Base-by-base conservation (phyloP, 306 rosid species). In the Lablab purpureus region DNA sequence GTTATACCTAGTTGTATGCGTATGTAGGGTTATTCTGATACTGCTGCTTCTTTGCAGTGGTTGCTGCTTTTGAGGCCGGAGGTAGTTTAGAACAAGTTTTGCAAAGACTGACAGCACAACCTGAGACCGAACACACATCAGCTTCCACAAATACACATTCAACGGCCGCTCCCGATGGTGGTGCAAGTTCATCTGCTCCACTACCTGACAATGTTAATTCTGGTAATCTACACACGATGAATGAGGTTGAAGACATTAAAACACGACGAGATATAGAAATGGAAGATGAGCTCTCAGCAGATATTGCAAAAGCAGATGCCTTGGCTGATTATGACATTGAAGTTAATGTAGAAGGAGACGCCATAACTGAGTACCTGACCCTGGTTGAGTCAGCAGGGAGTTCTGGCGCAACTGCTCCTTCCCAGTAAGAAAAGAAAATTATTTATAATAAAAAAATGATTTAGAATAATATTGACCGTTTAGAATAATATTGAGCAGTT, bases 321-420 rank as follows among this genome's bases (percentile, higher is more conserved):
- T 56, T 80, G 13, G 60, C 78, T 59, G 89, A 86, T 70, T 86
- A 86, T 80, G 89, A 86, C 82, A 80, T 83, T 17, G 89, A 83
- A 72, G 85, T 86, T 67, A 80, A 23, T 27, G 56, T 76, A 18
- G 89, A 86, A 76, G 87, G 89, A 47, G 87, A 83, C 36, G 97
- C 99, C 84, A 86, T 94, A 83, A 74, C 69, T 6, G 95, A 94
- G 90, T 94, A 92, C 84, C 62, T 94, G 81, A 83, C 87, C 67
- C 49, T 92, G 74, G 43, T 94, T 70, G 89, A 86, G 28, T 85
- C 92, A 0, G 83, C 87, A 19, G 80, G 73, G 32, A 79, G 52
- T 54, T 32, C 34, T 64, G 80, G 62, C 70, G 40, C 70, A 46
- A 62, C 23, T 40, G 70, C 40, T 22, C 28, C 13, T 66, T 79